Percentiles rank a stretch among this genome's conserved stretches.
Evolutionary conservation across 768 basidiomycete genomes (phyloP).

Genomic region (Hortiboletus flavorubellus): DNA sequence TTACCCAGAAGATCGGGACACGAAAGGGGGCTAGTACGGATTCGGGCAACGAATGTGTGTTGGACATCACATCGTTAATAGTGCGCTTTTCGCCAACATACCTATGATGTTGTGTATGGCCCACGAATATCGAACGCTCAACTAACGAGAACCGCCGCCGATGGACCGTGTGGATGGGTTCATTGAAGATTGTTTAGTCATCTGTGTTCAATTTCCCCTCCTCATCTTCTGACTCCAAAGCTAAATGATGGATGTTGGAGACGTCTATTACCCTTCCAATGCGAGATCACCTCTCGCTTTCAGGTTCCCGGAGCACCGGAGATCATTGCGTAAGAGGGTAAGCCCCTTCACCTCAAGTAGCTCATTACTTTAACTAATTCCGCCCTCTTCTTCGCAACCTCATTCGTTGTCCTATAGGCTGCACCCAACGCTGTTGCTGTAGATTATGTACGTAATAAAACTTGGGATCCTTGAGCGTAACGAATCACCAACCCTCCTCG

Average conservation of each 20-base stretch:
- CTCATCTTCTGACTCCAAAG: neutral
- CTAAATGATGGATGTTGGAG: neutral
- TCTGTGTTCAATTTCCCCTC: neutral
- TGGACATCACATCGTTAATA: neutral
- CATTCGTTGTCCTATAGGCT: neutral
- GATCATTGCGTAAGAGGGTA: neutral
- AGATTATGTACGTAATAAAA: neutral
- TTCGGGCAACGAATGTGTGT: neutral
- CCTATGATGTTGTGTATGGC: neutral
- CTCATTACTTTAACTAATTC: too few relatives aligned
- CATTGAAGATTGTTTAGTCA: neutral
- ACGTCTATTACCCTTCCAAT: neutral
- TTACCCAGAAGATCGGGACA: neutral
- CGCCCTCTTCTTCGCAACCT: too few relatives aligned
- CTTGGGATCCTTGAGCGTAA: too few relatives aligned
- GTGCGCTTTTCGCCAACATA: neutral
- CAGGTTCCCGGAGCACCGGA: neutral
- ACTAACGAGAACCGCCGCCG: neutral
- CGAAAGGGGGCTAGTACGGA: neutral
- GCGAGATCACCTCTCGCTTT: neutral
- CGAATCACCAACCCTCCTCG: too few relatives aligned
- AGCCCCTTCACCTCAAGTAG: neutral
- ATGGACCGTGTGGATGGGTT: neutral
- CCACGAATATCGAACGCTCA: neutral
- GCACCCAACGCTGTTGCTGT: neutral